Evolutionary conservation across 306 rosid genomes (phyloP).

Genomic region (apple (Malus domestica)): DNA sequence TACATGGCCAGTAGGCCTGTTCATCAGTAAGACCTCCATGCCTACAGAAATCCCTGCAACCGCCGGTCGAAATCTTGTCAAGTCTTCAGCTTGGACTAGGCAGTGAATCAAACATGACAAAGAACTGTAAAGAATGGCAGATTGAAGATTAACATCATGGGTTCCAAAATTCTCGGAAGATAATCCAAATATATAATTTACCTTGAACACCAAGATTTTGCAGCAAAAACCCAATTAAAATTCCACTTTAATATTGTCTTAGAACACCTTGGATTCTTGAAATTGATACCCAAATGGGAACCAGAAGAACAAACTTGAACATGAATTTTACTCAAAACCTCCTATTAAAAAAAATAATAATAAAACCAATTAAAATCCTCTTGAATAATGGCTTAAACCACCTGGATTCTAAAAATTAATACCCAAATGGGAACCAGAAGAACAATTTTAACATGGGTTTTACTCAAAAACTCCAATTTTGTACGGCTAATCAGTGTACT

Average conservation of each 20-base stretch:
- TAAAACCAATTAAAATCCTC: conserved; percentile 7
- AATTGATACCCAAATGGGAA: conserved; percentile 25
- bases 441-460: conserved; percentile 12
- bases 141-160: conserved; percentile 10
- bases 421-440: conserved; percentile 21
- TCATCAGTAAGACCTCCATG: conserved; percentile 32
- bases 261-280: conserved; percentile 14
- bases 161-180: conserved; percentile 16
- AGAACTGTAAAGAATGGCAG: conserved; percentile 31
- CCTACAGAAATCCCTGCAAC: conserved; percentile 2
- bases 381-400: neutral
- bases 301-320: conserved; percentile 15
- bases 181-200: conserved; percentile 9
- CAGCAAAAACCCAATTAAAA: conserved; percentile 15
- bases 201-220: conserved; percentile 23
- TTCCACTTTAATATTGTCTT: neutral
- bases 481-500: neutral
- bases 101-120: neutral
- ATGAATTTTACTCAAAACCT: neutral
- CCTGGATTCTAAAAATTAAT: conserved; percentile 16
- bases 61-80: conserved; percentile 8
- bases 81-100: conserved; percentile 20
- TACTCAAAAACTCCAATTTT: neutral
- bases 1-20: conserved; percentile 6
- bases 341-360: neutral